Evolutionary conservation across 176 grass and related monocot genomes (phyloP).

Genomic region (Eleusine coracana): DNA sequence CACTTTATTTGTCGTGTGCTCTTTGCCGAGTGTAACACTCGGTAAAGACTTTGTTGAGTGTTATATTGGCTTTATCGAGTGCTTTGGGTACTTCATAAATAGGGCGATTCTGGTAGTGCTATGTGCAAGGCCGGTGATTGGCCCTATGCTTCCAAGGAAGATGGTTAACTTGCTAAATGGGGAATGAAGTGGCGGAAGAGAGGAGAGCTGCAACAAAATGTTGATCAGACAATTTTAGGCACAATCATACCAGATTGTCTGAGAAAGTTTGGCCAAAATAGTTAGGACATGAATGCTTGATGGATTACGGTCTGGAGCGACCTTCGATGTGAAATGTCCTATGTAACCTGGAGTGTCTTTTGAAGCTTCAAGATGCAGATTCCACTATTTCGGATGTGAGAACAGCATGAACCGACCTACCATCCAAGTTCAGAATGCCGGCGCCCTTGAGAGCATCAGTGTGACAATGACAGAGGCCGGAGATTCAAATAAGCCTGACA

Average conservation of each 20-base stretch:
- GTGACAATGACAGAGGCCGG: constrained; percentile 41
- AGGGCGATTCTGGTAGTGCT: too few species aligned
- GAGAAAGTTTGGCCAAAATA: constrained; percentile 79
- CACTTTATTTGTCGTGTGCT: too few species aligned
- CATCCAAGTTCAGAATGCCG: constrained; percentile 51
- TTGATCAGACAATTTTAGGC: too few species aligned
- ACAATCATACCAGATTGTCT: too few species aligned
- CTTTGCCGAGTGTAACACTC: too few species aligned
- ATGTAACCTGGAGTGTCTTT: constrained; percentile 84
- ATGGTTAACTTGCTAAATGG: too few species aligned
- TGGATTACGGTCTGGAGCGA: constrained; percentile 78
- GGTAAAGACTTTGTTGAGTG: too few species aligned
- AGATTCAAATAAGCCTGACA: too few species aligned
- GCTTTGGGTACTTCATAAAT: too few species aligned
- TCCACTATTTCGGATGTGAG: constrained; percentile 64
- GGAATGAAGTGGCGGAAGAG: too few species aligned
- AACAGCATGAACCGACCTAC: constrained; percentile 69
- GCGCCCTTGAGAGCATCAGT: constrained; percentile 44
- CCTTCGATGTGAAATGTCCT: constrained; percentile 85
- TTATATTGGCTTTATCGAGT: too few species aligned
- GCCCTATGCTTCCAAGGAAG: constrained; percentile 78
- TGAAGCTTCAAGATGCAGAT: constrained; percentile 77
- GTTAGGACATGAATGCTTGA: constrained; percentile 76
- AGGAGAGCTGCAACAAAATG: too few species aligned
- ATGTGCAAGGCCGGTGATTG: constrained; percentile 44